These are phyloP conservation scores for Apocynum venetum DNA, from an alignment of 257 asterid genomes.

Conservation along the genomic window DNA sequence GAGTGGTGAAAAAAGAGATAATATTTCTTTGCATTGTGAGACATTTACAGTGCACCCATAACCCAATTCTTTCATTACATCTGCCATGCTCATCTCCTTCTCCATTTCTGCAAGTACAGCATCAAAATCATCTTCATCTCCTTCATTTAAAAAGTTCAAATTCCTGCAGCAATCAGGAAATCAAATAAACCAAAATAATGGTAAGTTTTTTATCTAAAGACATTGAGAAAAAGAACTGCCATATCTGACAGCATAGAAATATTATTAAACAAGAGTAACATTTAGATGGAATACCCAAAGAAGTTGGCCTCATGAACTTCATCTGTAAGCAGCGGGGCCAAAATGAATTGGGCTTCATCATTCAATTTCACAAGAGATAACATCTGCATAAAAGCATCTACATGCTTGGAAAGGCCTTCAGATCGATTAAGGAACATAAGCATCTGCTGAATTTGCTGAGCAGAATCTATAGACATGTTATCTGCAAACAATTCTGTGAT, in stretches of 20 bases:
- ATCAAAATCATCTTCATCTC: conserved; percentile 77
- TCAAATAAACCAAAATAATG: neutral
- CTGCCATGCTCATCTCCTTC: conserved; percentile 91
- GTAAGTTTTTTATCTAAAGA: neutral
- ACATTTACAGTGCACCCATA: conserved; percentile 77
- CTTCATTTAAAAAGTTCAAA: conserved; percentile 51
- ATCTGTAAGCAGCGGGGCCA: conserved; percentile 69
- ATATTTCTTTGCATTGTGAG: conserved; percentile 78
- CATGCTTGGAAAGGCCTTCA: conserved; percentile 78
- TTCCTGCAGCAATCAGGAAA: conserved; percentile 43
- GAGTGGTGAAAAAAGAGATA: conserved; percentile 73
- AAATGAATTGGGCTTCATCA: conserved; percentile 58
- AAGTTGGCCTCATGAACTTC: conserved; percentile 56
- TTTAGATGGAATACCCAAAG: conserved; percentile 50
- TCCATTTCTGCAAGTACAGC: conserved; percentile 89
- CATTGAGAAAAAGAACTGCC: neutral
- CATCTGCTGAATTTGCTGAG: conserved; percentile 61
- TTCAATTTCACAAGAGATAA: conserved; percentile 64
- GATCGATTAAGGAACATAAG: conserved; percentile 73
- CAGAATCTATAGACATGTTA: conserved; percentile 51
- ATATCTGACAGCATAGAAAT: conserved; percentile 7
- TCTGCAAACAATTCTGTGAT: conserved; percentile 57
- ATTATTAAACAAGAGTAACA: neutral
- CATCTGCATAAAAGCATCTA: conserved; percentile 86
- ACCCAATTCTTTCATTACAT: conserved; percentile 85